A percentile compares a stretch with the other conserved stretches of the same genome.
phyloP scores from a whole-genome alignment of 768 basidiomycete genomes.

The Boletellus ananiceps region DNA sequence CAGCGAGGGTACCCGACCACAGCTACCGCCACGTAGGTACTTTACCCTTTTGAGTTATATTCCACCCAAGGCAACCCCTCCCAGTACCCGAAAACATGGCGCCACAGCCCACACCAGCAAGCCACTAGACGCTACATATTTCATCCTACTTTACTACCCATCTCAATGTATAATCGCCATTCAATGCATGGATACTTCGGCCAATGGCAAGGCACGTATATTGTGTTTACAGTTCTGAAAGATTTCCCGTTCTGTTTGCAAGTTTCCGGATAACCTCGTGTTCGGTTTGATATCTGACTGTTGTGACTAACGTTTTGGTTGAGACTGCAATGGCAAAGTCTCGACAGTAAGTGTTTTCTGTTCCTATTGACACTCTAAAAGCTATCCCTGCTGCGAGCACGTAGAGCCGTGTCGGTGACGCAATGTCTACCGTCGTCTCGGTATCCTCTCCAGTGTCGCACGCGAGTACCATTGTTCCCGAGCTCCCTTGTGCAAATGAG shows the following conservation, averaged over 20 bases:
- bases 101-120: slow-evolving; percentile 42
- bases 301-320: slow-evolving; percentile 1
- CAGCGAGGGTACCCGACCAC: slow-evolving; percentile 76
- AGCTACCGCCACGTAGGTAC: slow-evolving; percentile 70
- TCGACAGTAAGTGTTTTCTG: not conserved
- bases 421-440: slow-evolving; percentile 10
- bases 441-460: slow-evolving; percentile 14
- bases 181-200: slow-evolving; percentile 29
- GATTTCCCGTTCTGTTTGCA: not conserved
- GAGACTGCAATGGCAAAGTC: slow-evolving; percentile 5
- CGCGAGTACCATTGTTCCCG: slow-evolving; percentile 4
- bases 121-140: slow-evolving; percentile 47
- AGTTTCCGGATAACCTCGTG: not conserved
- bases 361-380: not conserved
- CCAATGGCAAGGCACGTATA: slow-evolving; percentile 26
- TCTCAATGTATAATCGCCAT: slow-evolving; percentile 35
- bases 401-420: slow-evolving; percentile 10
- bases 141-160: slow-evolving; percentile 30
- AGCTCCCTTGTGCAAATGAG: slow-evolving; percentile 2
- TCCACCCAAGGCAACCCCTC: slow-evolving; percentile 3
- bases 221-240: not conserved
- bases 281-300: slow-evolving; percentile 13
- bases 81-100: slow-evolving; percentile 55
- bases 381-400: not conserved
- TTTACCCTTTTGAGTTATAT: not conserved